Conservation (phyloP, 305 asterid species). For the Fraxinus paxiana region DNA sequence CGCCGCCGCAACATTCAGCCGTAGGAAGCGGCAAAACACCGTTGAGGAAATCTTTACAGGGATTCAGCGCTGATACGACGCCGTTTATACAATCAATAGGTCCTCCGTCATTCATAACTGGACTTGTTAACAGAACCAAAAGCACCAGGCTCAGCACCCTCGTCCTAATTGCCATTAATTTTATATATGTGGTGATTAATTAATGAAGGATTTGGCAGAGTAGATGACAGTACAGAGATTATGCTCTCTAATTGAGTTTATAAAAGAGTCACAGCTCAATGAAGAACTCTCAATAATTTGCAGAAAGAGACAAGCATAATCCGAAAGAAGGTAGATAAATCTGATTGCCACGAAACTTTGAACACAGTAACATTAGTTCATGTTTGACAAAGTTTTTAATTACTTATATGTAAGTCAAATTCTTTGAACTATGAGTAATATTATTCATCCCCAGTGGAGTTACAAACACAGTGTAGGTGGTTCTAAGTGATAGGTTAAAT, state of each 20-base stretch:
- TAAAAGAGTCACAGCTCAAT: not conserved
- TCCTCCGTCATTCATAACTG: not conserved
- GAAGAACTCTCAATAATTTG: not conserved
- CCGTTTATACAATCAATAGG: not conserved
- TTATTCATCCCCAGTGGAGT: too few species aligned
- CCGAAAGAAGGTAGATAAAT: not conserved
- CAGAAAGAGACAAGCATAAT: not conserved
- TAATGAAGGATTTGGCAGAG: not conserved
- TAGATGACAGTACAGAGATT: not conserved
- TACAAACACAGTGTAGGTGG: too few species aligned
- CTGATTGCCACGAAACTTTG: not conserved
- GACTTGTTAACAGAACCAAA: not conserved
- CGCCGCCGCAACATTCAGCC: not conserved
- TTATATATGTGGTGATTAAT: not conserved
- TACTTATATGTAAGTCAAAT: not conserved
- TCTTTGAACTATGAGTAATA: too few species aligned
- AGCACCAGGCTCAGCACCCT: not conserved
- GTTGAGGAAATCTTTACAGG: not conserved
- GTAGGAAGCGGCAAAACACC: not conserved
- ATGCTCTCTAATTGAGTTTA: not conserved
- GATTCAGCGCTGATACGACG: not conserved
- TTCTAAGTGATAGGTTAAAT: too few species aligned
- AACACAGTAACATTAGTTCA: not conserved
- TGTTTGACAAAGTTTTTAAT: not conserved
- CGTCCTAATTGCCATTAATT: not conserved